Evolutionary conservation across 768 basidiomycete species (phyloP).

Genomic region (Kwoniella europaea): DNA sequence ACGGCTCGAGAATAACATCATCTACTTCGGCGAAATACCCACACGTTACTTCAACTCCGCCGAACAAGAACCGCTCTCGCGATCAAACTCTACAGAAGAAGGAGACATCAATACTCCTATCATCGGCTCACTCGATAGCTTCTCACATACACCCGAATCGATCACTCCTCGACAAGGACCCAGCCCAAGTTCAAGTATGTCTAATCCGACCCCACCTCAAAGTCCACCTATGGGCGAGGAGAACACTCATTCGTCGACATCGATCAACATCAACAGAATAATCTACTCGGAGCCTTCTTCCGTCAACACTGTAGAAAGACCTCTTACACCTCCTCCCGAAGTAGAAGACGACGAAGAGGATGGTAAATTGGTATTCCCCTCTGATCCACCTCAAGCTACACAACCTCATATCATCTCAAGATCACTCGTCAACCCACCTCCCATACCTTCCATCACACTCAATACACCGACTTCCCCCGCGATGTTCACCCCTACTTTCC

Average conservation of each 20-base stretch:
- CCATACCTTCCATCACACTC: slow-evolving; percentile 11
- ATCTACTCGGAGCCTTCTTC: not conserved
- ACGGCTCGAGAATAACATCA: not conserved
- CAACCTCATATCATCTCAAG: not conserved
- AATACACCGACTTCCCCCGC: not conserved
- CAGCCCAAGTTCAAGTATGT: not conserved
- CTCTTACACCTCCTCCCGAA: slow-evolving; percentile 16
- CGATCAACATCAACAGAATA: not conserved
- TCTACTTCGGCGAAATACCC: not conserved
- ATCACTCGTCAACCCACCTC: not conserved
- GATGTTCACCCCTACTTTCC: not conserved
- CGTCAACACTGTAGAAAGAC: not conserved
- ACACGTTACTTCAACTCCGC: not conserved
- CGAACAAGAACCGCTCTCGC: not conserved
- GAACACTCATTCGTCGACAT: too few species aligned
- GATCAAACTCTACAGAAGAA: not conserved
- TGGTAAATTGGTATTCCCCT: slow-evolving; percentile 4
- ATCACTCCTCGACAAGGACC: not conserved
- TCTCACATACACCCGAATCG: not conserved
- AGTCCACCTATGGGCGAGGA: slow-evolving; percentile 2
- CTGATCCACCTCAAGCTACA: not conserved
- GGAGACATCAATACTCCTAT: too few species aligned
- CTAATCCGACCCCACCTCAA: slow-evolving; percentile 5
- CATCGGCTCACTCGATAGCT: not conserved
- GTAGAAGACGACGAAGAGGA: not conserved